These are phyloP conservation scores for Fragilaria radians DNA, from an alignment of 108 stramenopile genomes.

Conservation along the genomic window DNA sequence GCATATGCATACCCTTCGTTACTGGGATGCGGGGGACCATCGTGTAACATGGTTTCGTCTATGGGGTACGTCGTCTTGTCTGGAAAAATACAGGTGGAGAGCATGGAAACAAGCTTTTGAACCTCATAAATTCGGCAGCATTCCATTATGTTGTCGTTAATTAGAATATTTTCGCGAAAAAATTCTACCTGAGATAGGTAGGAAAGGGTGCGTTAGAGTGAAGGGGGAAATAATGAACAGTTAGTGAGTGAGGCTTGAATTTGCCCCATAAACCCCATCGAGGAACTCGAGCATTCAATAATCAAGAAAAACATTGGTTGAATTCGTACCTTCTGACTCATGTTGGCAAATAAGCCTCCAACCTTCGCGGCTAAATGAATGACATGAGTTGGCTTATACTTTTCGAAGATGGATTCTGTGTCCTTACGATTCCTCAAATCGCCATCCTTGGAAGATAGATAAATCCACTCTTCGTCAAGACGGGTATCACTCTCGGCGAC, in stretches of 20 bases:
- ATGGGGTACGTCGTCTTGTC: constrained; percentile 99
- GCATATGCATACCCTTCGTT: constrained; percentile 99
- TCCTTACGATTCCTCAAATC: constrained; percentile 73
- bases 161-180: constrained; percentile 97
- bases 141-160: constrained; percentile 96
- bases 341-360: constrained; percentile 93
- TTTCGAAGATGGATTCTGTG: constrained; percentile 90
- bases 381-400: constrained; percentile 93
- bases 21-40: constrained; percentile 92
- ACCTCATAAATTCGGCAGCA: constrained; percentile 92
- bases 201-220: no score
- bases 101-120: constrained; percentile 94
- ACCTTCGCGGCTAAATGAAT: constrained; percentile 99
- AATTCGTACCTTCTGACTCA: constrained; percentile 63
- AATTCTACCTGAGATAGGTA: constrained; percentile 95
- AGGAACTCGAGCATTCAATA: neutral
- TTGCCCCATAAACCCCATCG: no score
- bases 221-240: no score
- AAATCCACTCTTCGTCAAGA: constrained; percentile 74
- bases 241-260: no score
- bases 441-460: constrained; percentile 73
- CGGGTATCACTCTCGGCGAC: constrained; percentile 31
- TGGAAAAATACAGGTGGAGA: constrained; percentile 98
- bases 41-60: constrained; percentile 98
- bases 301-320: neutral